Base-by-base conservation (phyloP, 2,329 filamentous ascomycete genomes). In the Aspergillus sp. region DNA sequence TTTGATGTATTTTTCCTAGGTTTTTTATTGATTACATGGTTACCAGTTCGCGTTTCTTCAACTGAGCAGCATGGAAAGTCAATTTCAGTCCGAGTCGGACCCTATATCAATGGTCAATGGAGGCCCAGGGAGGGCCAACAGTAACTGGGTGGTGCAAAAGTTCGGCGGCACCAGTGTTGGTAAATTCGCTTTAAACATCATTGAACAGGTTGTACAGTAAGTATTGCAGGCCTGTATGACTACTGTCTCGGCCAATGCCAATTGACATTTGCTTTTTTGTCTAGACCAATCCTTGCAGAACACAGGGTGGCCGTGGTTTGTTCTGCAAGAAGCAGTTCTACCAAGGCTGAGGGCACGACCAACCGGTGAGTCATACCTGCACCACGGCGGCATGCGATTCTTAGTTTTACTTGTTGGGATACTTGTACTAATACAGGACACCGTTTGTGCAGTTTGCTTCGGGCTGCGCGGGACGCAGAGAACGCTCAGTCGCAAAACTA, bases 91-190 rank as follows among this genome's bases (percentile, higher is more conserved):
- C 39, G 46, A 52, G 35, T 35, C 46, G 12, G 50, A 51, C 42
- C 40, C 47, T n/a, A 42, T 50, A n/a, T 45, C 47, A 29, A 44
- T 49, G 30, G 40, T 48, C 47, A 55, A 53, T 48, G 43, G 45
- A 47, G 50, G 43, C 44, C 41, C 41, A 38, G 9, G 42, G 44
- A 49, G 53, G 51, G 50, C 50, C 7, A 54, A 57, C 43, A 61
- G 62, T 52, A 72, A 74, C 53, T 95, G 89, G 90, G 77, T 94
- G 29, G 86, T 96, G 43, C 89, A 95, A 67, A 96, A 96, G 70
- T 95, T 94, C 67, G 90, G 90, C 52, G 91, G 91, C 44, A 98
- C 91, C 44, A 94, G 88, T 63, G 86, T 97, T 44, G 93, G 91
- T 58, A 97, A 97, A 71, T 95, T 94, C 60, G 84, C 90, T 44